Evolutionary conservation across 2,329 filamentous ascomycete genomes (phyloP).

Genomic region (Pestalotiopsis sp.): DNA sequence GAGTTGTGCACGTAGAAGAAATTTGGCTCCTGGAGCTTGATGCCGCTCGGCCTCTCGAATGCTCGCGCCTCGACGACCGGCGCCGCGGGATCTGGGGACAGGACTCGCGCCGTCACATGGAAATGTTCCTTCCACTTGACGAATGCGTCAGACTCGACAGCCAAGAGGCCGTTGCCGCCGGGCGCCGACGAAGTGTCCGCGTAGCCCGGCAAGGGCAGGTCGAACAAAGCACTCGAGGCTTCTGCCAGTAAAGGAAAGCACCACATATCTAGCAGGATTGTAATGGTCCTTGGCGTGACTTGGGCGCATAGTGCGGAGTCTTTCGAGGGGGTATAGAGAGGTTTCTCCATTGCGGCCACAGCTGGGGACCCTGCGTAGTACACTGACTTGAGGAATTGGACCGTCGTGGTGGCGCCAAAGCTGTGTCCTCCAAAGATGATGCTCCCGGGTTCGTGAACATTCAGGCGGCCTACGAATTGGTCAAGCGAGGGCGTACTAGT

Average conservation of each 20-base stretch:
- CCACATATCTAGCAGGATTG: slow-evolving; percentile 80
- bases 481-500: slow-evolving; percentile 50
- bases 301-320: slow-evolving; percentile 62
- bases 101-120: slow-evolving; percentile 64
- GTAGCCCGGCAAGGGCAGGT: slow-evolving; percentile 75
- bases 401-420: slow-evolving; percentile 74
- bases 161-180: slow-evolving; percentile 63
- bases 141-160: slow-evolving; percentile 76
- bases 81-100: slow-evolving; percentile 58
- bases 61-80: slow-evolving; percentile 40
- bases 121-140: slow-evolving; percentile 77
- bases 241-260: slow-evolving; percentile 70
- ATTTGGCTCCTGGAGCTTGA: slow-evolving; percentile 54
- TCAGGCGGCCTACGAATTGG: slow-evolving; percentile 62
- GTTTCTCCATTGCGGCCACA: slow-evolving; percentile 48
- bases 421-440: slow-evolving; percentile 80
- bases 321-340: slow-evolving; percentile 61
- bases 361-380: slow-evolving; percentile 63
- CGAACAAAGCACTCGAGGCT: slow-evolving; percentile 63
- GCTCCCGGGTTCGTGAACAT: slow-evolving; percentile 70
- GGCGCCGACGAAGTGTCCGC: slow-evolving; percentile 39
- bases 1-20: slow-evolving; percentile 75
- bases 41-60: slow-evolving; percentile 45
- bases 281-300: slow-evolving; percentile 66
- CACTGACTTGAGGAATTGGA: slow-evolving; percentile 78